phyloP scores from a whole-genome alignment of 169 alveolate species.

The Perkinsus chesapeaki region DNA sequence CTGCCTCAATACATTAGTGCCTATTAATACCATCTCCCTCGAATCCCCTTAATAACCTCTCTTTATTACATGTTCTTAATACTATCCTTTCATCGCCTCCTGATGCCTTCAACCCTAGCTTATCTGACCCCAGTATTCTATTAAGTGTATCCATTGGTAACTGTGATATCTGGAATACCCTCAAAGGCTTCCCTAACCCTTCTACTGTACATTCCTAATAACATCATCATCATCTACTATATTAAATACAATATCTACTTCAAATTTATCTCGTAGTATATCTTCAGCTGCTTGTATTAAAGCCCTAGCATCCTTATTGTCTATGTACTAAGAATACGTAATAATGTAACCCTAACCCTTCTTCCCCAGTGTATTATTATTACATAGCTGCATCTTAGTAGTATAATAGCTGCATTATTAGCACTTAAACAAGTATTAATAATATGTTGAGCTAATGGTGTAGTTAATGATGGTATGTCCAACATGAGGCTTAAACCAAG shows the following conservation, averaged over 20 bases:
- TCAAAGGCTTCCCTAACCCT: neutral
- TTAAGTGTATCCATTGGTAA: neutral
- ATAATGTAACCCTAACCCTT: neutral
- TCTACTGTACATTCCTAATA: neutral
- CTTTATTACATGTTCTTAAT: neutral
- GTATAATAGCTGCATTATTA: neutral
- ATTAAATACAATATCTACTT: neutral
- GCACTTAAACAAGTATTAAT: neutral
- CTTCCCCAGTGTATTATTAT: neutral
- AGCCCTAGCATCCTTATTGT: neutral
- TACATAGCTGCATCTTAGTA: neutral
- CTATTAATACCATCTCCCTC: neutral
- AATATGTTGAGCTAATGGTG: neutral
- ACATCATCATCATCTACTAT: neutral
- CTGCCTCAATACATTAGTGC: neutral
- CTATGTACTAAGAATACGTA: neutral
- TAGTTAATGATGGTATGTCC: neutral
- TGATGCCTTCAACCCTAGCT: neutral
- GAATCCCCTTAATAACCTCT: neutral
- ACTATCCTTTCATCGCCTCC: neutral
- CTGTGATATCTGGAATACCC: neutral
- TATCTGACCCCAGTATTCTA: neutral
- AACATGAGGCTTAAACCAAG: neutral
- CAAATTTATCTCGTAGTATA: neutral
- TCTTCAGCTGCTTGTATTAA: neutral